Percentiles rank a stretch among this genome's conserved stretches.
These are phyloP conservation scores for Cymodocea nodosa DNA, from an alignment of 116 monocot species.

Conservation along the genomic window DNA sequence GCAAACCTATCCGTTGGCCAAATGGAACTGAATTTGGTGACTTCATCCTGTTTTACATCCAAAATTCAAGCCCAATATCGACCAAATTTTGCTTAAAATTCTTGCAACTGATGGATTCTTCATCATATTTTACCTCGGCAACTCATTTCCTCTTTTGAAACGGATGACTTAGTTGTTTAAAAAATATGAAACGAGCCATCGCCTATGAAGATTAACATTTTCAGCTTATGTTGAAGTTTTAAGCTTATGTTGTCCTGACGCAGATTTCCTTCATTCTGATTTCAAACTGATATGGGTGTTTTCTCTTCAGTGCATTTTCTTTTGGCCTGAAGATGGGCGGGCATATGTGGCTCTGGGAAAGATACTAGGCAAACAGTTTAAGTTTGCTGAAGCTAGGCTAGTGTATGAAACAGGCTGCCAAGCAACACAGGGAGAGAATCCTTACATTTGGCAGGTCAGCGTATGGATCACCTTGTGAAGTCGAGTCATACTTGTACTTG, in stretches of 20 bases:
- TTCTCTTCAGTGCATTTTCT: conserved; percentile 57
- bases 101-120: too few relatives aligned
- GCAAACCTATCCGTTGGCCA: too few relatives aligned
- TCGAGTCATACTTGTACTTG: background rate
- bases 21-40: too few relatives aligned
- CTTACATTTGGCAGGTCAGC: conserved; percentile 97
- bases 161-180: too few relatives aligned
- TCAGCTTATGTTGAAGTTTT: background rate
- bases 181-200: too few relatives aligned
- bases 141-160: too few relatives aligned
- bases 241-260: background rate
- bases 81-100: too few relatives aligned
- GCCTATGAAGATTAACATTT: too few relatives aligned
- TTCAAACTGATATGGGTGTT: background rate
- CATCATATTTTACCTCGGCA: background rate
- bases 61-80: too few relatives aligned
- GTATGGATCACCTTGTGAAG: background rate
- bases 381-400: conserved; percentile 52
- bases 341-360: conserved; percentile 90
- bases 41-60: too few relatives aligned
- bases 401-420: conserved; percentile 95
- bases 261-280: too few relatives aligned
- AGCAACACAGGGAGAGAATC: conserved; percentile 94
- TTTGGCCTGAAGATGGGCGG: conserved; percentile 98
- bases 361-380: conserved; percentile 69